Percentiles rank a stretch among this genome's conserved stretches.
These are phyloP conservation scores for Neopestalotiopsis sp. DNA, from an alignment of 2,329 filamentous ascomycete species.

Conservation along the genomic window DNA sequence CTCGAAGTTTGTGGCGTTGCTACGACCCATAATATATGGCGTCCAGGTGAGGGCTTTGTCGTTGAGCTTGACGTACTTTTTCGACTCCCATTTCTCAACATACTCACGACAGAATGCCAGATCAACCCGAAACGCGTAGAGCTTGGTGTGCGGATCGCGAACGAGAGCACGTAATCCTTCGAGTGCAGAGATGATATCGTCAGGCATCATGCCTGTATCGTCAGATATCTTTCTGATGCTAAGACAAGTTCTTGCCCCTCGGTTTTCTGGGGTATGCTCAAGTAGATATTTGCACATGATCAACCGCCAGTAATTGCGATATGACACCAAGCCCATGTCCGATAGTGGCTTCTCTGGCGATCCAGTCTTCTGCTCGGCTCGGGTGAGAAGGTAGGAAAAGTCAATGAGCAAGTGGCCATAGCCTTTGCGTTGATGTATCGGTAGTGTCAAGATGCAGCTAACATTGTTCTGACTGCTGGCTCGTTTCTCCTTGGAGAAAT, in stretches of 20 bases:
- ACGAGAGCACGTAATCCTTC: constrained; percentile 90
- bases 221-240: constrained; percentile 77
- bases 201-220: constrained; percentile 91
- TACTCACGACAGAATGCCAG: constrained; percentile 85
- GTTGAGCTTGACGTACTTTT: constrained; percentile 85
- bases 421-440: constrained; percentile 95
- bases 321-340: constrained; percentile 97
- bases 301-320: constrained; percentile 95
- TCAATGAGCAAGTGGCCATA: constrained; percentile 97
- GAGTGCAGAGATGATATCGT: constrained; percentile 93
- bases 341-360: constrained; percentile 97
- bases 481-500: constrained; percentile 98
- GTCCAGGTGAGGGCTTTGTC: constrained; percentile 88
- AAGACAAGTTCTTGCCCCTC: constrained; percentile 50
- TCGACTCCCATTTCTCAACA: constrained; percentile 85
- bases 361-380: constrained; percentile 90
- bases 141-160: constrained; percentile 83
- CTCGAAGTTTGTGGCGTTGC: constrained; percentile 82
- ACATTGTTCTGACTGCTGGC: constrained; percentile 96
- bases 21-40: constrained; percentile 93
- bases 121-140: constrained; percentile 90
- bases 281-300: constrained; percentile 85
- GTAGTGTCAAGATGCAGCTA: constrained; percentile 93
- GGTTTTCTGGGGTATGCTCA: constrained; percentile 50
- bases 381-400: constrained; percentile 95